These are phyloP conservation scores for Clavispora carvajalis DNA, from an alignment of 805 yeast genomes.

Conservation along the genomic window DNA sequence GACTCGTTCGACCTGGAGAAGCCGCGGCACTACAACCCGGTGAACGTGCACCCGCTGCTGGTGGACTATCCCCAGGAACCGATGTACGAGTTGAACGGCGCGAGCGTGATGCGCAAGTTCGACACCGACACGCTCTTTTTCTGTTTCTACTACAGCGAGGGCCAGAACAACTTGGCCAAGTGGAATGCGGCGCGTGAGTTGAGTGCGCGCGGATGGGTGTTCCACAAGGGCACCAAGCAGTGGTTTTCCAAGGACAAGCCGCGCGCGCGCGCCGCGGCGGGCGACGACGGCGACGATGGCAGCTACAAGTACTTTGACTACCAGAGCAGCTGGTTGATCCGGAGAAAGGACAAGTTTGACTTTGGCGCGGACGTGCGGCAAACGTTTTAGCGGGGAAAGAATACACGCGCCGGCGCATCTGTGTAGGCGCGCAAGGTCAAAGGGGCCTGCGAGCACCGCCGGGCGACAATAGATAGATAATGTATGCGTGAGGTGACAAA, in stretches of 20 bases:
- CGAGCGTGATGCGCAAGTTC: slow-evolving; percentile 59
- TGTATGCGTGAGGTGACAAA: no score
- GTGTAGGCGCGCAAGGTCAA: no score
- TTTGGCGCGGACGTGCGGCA: slow-evolving; percentile 29
- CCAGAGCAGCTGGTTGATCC: slow-evolving; percentile 51
- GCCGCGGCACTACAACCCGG: slow-evolving; percentile 73
- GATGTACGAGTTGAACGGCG: slow-evolving; percentile 58
- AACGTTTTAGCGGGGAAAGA: slow-evolving; percentile 13
- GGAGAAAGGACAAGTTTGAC: slow-evolving; percentile 37
- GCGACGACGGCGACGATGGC: slow-evolving; percentile 29
- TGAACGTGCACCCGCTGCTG: slow-evolving; percentile 83
- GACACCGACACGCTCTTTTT: slow-evolving; percentile 87
- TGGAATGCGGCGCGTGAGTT: slow-evolving; percentile 74
- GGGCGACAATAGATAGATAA: no score
- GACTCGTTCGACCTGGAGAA: slow-evolving; percentile 88
- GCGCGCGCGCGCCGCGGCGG: slow-evolving; percentile 21
- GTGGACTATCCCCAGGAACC: slow-evolving; percentile 88
- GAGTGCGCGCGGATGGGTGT: slow-evolving; percentile 73
- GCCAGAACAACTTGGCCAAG: slow-evolving; percentile 28
- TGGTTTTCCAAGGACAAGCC: slow-evolving; percentile 68
- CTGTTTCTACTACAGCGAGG: slow-evolving; percentile 77
- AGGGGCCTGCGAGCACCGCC: no score
- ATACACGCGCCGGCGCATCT: neutral
- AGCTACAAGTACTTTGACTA: slow-evolving; percentile 81
- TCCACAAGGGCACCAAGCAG: slow-evolving; percentile 64